Evolutionary conservation across 768 basidiomycete species (phyloP).

Genomic region (Dioszegia crocea): DNA sequence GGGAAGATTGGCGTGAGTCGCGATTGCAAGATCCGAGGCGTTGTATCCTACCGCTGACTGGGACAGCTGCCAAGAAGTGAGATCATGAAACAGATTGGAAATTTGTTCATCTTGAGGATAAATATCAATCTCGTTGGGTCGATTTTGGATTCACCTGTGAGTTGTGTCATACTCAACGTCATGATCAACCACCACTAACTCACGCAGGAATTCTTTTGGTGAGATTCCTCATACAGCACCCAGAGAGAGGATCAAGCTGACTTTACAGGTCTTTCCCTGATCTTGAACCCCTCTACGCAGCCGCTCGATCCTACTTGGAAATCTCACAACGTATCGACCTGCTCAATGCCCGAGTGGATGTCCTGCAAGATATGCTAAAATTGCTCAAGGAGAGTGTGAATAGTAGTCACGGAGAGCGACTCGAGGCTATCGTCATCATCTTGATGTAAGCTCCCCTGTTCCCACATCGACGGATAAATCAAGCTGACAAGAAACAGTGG

Average conservation of each 20-base stretch:
- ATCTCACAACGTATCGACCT: constrained; percentile 89
- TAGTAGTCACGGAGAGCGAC: constrained; percentile 78
- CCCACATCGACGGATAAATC: constrained; percentile 50
- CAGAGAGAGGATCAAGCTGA: constrained; percentile 9
- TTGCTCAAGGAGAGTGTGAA: constrained; percentile 91
- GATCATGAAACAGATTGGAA: constrained; percentile 96
- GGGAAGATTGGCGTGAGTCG: constrained; percentile 74
- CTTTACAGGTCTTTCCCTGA: constrained; percentile 78
- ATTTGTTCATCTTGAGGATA: constrained; percentile 84
- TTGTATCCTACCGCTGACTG: background rate
- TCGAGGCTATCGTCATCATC: constrained; percentile 88
- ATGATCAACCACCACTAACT: constrained; percentile 42
- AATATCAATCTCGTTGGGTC: constrained; percentile 95
- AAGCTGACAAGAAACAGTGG: constrained; percentile 6
- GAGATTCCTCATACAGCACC: constrained; percentile 54
- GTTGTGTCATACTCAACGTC: constrained; percentile 52
- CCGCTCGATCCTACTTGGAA: constrained; percentile 88
- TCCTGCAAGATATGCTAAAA: constrained; percentile 94
- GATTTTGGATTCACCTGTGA: constrained; percentile 83
- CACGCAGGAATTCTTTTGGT: constrained; percentile 78
- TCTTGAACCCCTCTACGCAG: constrained; percentile 89
- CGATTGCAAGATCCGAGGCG: no score
- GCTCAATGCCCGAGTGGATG: constrained; percentile 89
- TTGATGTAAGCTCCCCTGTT: constrained; percentile 64
- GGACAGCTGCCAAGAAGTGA: constrained; percentile 57